Evolutionary conservation across 2,329 filamentous ascomycete genomes (phyloP).

Genomic region (Fusarium nelsonii): DNA sequence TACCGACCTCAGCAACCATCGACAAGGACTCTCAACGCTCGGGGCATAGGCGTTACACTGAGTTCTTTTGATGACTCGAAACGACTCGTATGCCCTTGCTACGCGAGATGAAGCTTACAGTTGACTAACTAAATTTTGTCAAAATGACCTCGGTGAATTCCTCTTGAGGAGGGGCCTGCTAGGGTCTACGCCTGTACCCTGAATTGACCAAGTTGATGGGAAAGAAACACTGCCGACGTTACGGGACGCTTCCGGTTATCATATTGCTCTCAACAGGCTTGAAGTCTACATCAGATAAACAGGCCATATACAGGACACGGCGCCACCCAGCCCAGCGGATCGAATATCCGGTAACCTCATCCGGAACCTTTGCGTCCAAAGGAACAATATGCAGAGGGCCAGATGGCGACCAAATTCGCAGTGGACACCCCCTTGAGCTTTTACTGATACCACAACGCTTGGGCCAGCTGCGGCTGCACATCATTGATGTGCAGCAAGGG

Average conservation of each 20-base stretch:
- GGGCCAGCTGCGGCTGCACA: slow-evolving; percentile 48
- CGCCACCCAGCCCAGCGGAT: slow-evolving; percentile 24
- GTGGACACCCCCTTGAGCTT: slow-evolving; percentile 28
- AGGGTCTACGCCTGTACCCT: slow-evolving; percentile 20
- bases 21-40: slow-evolving; percentile 8
- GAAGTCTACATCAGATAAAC: slow-evolving; percentile 9
- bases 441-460: slow-evolving; percentile 40
- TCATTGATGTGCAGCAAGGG: slow-evolving; percentile 44
- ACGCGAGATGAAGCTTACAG: slow-evolving; percentile 23
- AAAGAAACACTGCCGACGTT: slow-evolving; percentile 28
- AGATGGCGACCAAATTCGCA: slow-evolving; percentile 32
- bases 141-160: slow-evolving; percentile 21
- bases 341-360: slow-evolving; percentile 19
- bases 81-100: slow-evolving; percentile 11
- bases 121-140: neutral
- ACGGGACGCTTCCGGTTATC: slow-evolving; percentile 13
- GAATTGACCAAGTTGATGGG: slow-evolving; percentile 36
- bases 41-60: slow-evolving; percentile 4
- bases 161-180: slow-evolving; percentile 6
- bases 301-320: slow-evolving; percentile 23
- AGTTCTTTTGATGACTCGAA: slow-evolving; percentile 15
- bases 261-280: neutral
- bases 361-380: slow-evolving; percentile 8
- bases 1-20: slow-evolving; percentile 5
- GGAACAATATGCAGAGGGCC: slow-evolving; percentile 37